Evolutionary conservation across 2,329 filamentous ascomycete species (phyloP).

Genomic region (Phaeoacremonium minimum): DNA sequence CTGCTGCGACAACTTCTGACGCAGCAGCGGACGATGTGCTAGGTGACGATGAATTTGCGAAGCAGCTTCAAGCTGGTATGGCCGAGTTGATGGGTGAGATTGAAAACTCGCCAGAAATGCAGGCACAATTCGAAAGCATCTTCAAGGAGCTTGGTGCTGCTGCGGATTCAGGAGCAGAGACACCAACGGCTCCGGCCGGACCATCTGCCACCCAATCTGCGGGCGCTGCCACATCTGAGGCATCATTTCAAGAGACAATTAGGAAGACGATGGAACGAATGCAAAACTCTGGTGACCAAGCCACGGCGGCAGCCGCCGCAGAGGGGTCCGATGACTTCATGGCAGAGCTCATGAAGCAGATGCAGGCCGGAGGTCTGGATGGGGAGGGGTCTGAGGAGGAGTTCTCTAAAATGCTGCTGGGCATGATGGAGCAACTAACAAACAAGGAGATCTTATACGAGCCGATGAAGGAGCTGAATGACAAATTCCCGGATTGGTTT

Average conservation of each 20-base stretch:
- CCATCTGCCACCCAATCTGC: conserved; percentile 17
- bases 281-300: conserved; percentile 82
- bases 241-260: conserved; percentile 88
- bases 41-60: conserved; percentile 75
- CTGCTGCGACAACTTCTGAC: conserved; percentile 17
- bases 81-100: conserved; percentile 72
- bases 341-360: conserved; percentile 86
- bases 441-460: conserved; percentile 98
- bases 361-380: conserved; percentile 62
- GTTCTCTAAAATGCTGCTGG: conserved; percentile 90
- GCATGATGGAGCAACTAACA: conserved; percentile 98
- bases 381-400: conserved; percentile 68
- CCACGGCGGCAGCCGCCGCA: conserved; percentile 70
- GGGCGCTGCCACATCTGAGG: conserved; percentile 43
- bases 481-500: conserved; percentile 90
- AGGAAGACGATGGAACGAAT: conserved; percentile 93
- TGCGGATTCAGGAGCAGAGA: conserved; percentile 23
- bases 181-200: conserved; percentile 19
- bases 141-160: conserved; percentile 66
- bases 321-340: conserved; percentile 73
- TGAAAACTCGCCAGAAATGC: conserved; percentile 66
- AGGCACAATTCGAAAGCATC: conserved; percentile 73
- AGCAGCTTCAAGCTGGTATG: conserved; percentile 88
- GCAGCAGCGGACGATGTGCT: conserved; percentile 34
- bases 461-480: conserved; percentile 94